Percentiles rank a stretch among this genome's conserved stretches.
phyloP scores from a whole-genome alignment of 1,284 basidiomycete species.

The Phylloporus sp. region DNA sequence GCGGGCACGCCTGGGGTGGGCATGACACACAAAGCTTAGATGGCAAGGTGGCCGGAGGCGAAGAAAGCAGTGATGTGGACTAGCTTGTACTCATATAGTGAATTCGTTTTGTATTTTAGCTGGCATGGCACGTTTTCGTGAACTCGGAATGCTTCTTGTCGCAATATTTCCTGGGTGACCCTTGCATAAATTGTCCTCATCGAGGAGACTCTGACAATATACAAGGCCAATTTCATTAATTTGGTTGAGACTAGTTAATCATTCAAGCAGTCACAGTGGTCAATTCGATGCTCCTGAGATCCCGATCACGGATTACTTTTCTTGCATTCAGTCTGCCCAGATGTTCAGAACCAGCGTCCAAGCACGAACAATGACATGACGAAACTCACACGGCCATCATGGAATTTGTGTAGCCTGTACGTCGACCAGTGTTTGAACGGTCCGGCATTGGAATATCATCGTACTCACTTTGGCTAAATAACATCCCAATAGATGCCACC shows the following conservation, averaged over 20 bases:
- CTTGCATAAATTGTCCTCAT: too few species aligned
- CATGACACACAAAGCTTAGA: constrained; percentile 29
- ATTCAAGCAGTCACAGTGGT: background rate
- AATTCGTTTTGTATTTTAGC: constrained; percentile 25
- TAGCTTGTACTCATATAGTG: constrained; percentile 13
- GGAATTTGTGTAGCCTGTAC: constrained; percentile 22
- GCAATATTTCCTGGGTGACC: too few species aligned
- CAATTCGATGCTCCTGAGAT: background rate
- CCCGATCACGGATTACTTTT: constrained; percentile 6
- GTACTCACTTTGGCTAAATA: constrained; percentile 4
- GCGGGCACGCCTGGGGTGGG: constrained; percentile 48
- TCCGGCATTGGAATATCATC: background rate
- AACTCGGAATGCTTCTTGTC: constrained; percentile 1
- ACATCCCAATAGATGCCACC: constrained; percentile 4
- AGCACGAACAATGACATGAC: background rate
- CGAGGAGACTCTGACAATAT: too few species aligned
- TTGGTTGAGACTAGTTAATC: background rate
- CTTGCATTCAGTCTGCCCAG: constrained; percentile 1
- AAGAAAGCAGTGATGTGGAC: constrained; percentile 23
- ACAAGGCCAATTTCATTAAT: too few species aligned
- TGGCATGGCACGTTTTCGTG: constrained; percentile 13
- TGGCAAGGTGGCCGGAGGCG: constrained; percentile 26
- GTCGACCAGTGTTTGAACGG: background rate
- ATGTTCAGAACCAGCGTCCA: background rate
- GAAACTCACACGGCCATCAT: constrained; percentile 20